Evolutionary conservation across 2,329 filamentous ascomycete species (phyloP), one percentile per base, ranked within the genome.

Genomic region (Alternaria brassicicola): DNA sequence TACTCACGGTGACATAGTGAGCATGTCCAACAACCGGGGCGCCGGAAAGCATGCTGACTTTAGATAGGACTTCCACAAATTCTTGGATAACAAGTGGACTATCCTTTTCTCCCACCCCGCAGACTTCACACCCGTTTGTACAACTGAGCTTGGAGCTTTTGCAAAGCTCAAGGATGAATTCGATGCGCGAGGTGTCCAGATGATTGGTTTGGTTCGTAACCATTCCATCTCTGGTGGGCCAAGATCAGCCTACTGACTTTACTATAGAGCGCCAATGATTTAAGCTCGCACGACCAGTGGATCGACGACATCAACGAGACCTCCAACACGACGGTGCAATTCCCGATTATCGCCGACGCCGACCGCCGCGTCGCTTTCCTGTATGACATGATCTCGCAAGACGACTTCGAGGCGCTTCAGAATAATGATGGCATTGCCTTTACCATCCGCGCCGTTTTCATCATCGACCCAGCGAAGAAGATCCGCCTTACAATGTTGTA

Each of bases 61-160:
- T 17, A 26, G n/a, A 8, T 30, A 57, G 56, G 60, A 66, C 47
- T 93, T 94, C 83, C 90, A 93, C 79, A 84, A 92, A 78, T 93
- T 90, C 81, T 85, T 93, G 65, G 89, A 88, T 73, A 84, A 89
- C 82, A 89, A 85, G 73, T 94, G 91, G 91, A 87, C 89, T 58
- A 86, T 95, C 65, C 83, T 95, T 69, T 94, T 95, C 84, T 92
- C 89, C 30, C 91, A 94, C 82, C 91, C 91, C 3, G 89, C 81
- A 59, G 93, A 97, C 80, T 97, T 91, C 84, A 97, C 93, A 2
- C 93, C 93, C 53, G 93, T 97, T 59, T 97, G 93, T 85, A 97
- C 93, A 65, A 97, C 93, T 53, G 93, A 97, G 83, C 89, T 97
- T 63, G 93, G 93, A 63, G 93, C 93, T 59, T 96, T 97, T 73